Base-by-base conservation (phyloP, 352 stramenopile species). In the Phytopythium boreale region DNA sequence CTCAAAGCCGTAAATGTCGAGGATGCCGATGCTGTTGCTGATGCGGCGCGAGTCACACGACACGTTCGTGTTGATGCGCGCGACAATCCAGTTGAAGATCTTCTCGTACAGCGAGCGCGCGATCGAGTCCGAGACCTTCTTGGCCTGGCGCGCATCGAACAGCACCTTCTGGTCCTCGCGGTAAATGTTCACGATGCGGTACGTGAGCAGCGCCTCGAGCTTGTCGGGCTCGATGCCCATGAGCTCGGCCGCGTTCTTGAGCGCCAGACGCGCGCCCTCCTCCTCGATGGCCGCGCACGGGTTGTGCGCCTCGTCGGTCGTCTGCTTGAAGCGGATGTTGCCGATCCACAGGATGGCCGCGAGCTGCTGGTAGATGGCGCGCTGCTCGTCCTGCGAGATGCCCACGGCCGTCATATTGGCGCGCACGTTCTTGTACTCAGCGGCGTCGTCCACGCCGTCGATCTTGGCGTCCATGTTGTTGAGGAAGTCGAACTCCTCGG, bases 1-100 rank as follows among this genome's bases (percentile, higher is more conserved):
- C 72, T 97, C 89, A 58, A 97, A 97, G 2, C 89, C 89, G 66
- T 94, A 97, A 66, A 97, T 97, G 64, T 97, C 89, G 50, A 97
- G 72, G 56, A 97, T 93, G 8, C 89, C 88, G 58, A 97, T 93
- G 67, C 76, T 89, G 68, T 89, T 93, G 59, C 68, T 80, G 41
- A 93, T 85, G 46, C 80, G 62, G 11, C 70, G 74, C 59, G 79
- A 71, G 62, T 78, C 81, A 70, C 79, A 84, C 67, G 75, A 79
- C 61, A 95, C 87, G 55, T 87, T 93, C 72, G 69, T 78, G 83
- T 97, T 97, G 71, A 94, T 89, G 44, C 84, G 84, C 44, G 69
- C 71, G 41, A 97, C 87, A 63, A 97, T 87, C 85, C 85, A 96
- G 71, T 90, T 85, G 64, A 97, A 97, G 52, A 97, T 89, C 56